Evolutionary conservation across 1,139 yeast genomes (phyloP).

Genomic region (Kluyveromyces marxianus): DNA sequence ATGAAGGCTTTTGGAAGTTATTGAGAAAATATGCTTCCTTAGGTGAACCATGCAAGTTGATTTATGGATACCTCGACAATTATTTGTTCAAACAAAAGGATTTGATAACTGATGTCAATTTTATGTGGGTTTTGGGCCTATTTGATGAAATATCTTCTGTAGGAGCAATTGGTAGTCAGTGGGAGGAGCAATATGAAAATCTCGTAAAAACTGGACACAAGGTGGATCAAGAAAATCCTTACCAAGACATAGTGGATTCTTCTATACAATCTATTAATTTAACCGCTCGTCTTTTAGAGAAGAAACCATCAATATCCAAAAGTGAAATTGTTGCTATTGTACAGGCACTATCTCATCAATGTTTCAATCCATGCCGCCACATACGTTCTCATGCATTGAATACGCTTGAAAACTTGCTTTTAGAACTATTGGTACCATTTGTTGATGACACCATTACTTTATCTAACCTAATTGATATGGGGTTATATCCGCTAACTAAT

Average conservation of each 20-base stretch:
- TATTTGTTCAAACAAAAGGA: slow-evolving; percentile 36
- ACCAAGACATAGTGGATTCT: slow-evolving; percentile 45
- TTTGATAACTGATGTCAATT: slow-evolving; percentile 43
- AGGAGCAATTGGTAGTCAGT: slow-evolving; percentile 74
- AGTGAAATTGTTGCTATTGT: slow-evolving; percentile 47
- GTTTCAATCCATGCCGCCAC: slow-evolving; percentile 80
- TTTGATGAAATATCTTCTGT: slow-evolving; percentile 76
- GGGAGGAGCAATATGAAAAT: slow-evolving; percentile 55
- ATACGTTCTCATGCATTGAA: slow-evolving; percentile 58
- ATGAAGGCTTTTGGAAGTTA: slow-evolving; percentile 57
- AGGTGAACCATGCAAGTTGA: slow-evolving; percentile 41
- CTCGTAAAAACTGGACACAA: slow-evolving; percentile 37
- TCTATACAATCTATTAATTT: slow-evolving; percentile 58
- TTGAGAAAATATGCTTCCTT: slow-evolving; percentile 52
- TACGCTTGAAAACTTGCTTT: slow-evolving; percentile 44
- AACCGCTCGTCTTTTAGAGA: slow-evolving; percentile 43
- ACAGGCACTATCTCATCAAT: slow-evolving; percentile 81
- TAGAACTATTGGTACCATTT: slow-evolving; percentile 25
- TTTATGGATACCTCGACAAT: slow-evolving; percentile 44
- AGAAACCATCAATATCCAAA: slow-evolving; percentile 18
- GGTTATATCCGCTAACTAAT: slow-evolving; percentile 66
- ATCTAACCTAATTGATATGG: slow-evolving; percentile 58
- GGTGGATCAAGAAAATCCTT: slow-evolving; percentile 41
- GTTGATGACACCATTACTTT: slow-evolving; percentile 35
- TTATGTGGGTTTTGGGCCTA: slow-evolving; percentile 58